Evolutionary conservation across 2,329 filamentous ascomycete species (phyloP).

Genomic region (Fusarium pininemorale): DNA sequence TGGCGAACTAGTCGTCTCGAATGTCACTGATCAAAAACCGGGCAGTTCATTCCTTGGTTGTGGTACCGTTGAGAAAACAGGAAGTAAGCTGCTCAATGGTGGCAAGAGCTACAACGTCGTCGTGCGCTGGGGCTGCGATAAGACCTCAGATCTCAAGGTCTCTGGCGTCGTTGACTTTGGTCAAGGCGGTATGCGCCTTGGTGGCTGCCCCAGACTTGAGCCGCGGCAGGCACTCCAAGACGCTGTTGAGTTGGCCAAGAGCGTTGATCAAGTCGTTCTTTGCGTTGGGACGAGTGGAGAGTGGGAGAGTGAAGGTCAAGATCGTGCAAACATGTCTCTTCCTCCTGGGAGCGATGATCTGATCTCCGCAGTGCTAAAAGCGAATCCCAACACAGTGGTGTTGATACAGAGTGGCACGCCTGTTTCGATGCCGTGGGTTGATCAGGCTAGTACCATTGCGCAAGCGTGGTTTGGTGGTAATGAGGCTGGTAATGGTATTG

Average conservation of each 20-base stretch:
- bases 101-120: not conserved
- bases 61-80: not conserved
- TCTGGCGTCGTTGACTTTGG: not conserved
- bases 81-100: accelerated
- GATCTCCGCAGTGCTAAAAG: not conserved
- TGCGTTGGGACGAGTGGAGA: not conserved
- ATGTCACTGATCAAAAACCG: not conserved
- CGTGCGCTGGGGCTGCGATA: constrained; percentile 1
- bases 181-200: not conserved
- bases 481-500: not conserved
- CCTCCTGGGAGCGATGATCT: not conserved
- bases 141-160: not conserved
- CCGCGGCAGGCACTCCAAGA: not conserved
- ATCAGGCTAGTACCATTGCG: not conserved
- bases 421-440: not conserved
- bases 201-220: not conserved
- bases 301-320: constrained; percentile 7
- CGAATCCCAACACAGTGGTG: not conserved
- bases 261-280: not conserved
- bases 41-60: not conserved
- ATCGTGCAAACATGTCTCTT: not conserved
- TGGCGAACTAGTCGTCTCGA: not conserved
- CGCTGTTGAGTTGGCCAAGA: not conserved
- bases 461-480: constrained; percentile 3
- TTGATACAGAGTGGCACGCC: not conserved